phyloP scores from a whole-genome alignment of 2,329 filamentous ascomycete species.

The Pleoardoris graminearum region DNA sequence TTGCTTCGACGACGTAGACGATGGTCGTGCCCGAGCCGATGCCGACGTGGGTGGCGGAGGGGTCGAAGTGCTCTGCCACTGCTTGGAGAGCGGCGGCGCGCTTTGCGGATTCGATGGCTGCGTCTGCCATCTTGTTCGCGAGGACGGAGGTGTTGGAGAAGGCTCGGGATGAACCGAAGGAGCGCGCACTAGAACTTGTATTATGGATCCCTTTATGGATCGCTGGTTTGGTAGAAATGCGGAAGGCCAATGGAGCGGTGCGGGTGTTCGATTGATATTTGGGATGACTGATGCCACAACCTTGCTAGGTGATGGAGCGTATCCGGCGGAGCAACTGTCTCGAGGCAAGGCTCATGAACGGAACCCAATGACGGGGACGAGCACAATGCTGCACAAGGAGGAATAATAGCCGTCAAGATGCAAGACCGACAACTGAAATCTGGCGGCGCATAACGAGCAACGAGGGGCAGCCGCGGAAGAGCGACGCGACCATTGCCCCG shows the following conservation, averaged over 20 bases:
- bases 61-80: constrained; percentile 70
- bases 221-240: constrained; percentile 7
- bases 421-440: too few species aligned
- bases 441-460: neutral
- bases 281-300: constrained; percentile 36
- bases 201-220: neutral
- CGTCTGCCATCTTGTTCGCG: constrained; percentile 35
- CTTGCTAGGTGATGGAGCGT: constrained; percentile 28
- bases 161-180: neutral
- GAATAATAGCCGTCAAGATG: too few species aligned
- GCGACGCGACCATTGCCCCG: constrained; percentile 8
- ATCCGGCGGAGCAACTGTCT: constrained; percentile 11
- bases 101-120: constrained; percentile 70
- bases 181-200: neutral
- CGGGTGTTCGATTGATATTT: constrained; percentile 20
- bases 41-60: constrained; percentile 66
- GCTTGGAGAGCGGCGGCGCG: constrained; percentile 73
- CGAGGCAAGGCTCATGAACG: constrained; percentile 22
- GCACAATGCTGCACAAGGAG: neutral
- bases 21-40: constrained; percentile 84
- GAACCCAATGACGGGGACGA: neutral
- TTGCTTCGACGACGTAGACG: constrained; percentile 82
- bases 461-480: constrained; percentile 7
- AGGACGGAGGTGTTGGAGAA: constrained; percentile 15
- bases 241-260: constrained; percentile 20